Base-by-base conservation (phyloP, 306 rosid species). In the Urtica urens region DNA sequence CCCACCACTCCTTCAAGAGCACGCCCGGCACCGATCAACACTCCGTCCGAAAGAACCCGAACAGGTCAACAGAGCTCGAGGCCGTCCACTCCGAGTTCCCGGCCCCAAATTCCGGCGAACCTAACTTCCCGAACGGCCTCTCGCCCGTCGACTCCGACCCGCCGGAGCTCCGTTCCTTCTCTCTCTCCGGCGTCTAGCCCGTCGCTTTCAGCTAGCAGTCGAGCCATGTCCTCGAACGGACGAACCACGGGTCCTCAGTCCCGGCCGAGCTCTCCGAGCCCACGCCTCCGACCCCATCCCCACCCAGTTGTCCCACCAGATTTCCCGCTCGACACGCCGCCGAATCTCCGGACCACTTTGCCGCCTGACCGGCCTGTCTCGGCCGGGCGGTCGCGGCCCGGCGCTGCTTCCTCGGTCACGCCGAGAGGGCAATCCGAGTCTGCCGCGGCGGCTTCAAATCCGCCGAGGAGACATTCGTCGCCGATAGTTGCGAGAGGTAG, bases 321-420 rank as follows among this genome's bases (percentile, higher is more conserved):
- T 71, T 90, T 90, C 57, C 78, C 95, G 31, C 94, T 66, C 38
- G 92, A 90, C 10, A 90, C 95, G 28, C 99, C 99, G 0, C 95
- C 99, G 35, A 90, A 90, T 61, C 99, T 90, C 16, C 66, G 95
- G 69, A 90, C 95, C 42, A 74, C 95, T 24, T 60, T 90, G 37
- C 85, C 94, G 15, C n/a, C n/a, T n/a, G 94, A 90, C 67, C 72
- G 99, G 75, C 99, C 99, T n/a, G 64, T 81, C 49, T 90, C 99
- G 31, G 95, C 94, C 22, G 99, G 95, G 28, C 71, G 95, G 72
- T 90, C 95, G 40, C 81, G 99, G 21, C 92, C 95, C 3, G 74
- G 79, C 14, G 37, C 55, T 61, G 25, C 71, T 35, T n/a, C n/a
- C n/a, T n/a, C n/a, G n/a, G 29, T 48, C 53, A 60, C 77, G 17